Conservation (phyloP, 1,139 yeast genomes). For the Pichia sp. region DNA sequence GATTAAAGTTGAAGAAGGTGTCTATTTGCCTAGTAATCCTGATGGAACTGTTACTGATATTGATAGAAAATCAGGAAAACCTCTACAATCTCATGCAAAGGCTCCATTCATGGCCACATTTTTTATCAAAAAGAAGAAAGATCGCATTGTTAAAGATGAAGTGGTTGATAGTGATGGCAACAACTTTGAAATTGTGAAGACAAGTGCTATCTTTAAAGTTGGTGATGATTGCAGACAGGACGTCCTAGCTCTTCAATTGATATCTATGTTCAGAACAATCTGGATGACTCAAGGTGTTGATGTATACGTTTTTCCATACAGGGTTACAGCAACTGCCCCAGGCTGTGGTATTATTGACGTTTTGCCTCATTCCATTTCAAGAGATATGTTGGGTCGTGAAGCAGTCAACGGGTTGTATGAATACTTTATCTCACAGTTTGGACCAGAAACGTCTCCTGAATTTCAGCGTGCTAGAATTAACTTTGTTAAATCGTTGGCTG, state of each 20-base stretch:
- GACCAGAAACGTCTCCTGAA: constrained; percentile 85
- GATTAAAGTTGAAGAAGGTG: constrained; percentile 76
- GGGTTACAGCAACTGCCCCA: constrained; percentile 98
- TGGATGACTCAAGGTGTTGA: constrained; percentile 88
- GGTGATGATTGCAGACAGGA: constrained; percentile 99
- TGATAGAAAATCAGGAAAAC: constrained; percentile 86
- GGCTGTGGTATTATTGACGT: constrained; percentile 99
- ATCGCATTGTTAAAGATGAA: constrained; percentile 29
- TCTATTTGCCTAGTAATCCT: constrained; percentile 92
- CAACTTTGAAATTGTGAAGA: constrained; percentile 35
- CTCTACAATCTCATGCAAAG: constrained; percentile 97
- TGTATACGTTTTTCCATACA: constrained; percentile 83
- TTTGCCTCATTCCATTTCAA: constrained; percentile 85
- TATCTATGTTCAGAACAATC: constrained; percentile 85
- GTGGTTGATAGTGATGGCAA: background rate
- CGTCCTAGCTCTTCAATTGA: constrained; percentile 86
- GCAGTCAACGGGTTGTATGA: constrained; percentile 97
- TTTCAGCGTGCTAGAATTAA: constrained; percentile 90
- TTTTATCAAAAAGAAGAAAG: constrained; percentile 62
- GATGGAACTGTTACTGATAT: constrained; percentile 93
- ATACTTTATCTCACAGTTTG: constrained; percentile 87
- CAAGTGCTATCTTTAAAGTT: constrained; percentile 95
- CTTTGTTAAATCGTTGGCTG: constrained; percentile 91
- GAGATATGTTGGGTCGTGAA: constrained; percentile 98
- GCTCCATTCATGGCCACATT: constrained; percentile 98